Base-by-base conservation (phyloP, 352 stramenopile genomes). In the Phytophthora sp. region DNA sequence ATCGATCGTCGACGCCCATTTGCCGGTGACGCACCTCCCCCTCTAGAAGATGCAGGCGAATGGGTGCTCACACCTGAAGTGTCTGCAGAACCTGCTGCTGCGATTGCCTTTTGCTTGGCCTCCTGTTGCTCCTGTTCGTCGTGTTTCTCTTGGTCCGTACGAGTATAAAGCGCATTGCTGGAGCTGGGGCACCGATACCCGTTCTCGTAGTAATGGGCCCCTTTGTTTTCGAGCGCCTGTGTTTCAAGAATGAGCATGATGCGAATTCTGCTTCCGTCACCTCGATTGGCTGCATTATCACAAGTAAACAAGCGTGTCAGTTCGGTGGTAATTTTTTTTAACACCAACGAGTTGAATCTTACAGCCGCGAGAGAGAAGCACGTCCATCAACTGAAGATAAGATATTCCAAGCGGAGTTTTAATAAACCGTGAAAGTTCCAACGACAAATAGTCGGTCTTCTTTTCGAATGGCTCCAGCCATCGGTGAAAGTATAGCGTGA, bases 221-320 rank as follows among this genome's bases (percentile, higher is more conserved):
- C 86, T 67, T 91, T 91, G 58, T 92, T 77, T 21, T 88, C 77
- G 24, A 95, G 72, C 41, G 81, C 75, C 43, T 89, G 82, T 0
- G 86, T 90, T 60, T 95, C 86, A 24, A 95, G 66, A 44, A 95
- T 67, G 12, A 95, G 69, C 80, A 95, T 83, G 35, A 95, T 59
- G 4, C 53, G 77, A 35, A 74, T 55, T n/a, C 64, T 69, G 10
- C 76, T 74, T 26, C 79, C 81, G 10, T 91, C 71, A 15, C 74
- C 65, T 45, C 74, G 71, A 27, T 87, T 69, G 15, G 79, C 81
- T 91, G 31, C 17, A 21, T 24, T 11, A 52, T 20, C 17, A 52
- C 30, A 55, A 45, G 34, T 9, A 56, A 41, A 30, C 48, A n/a
- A 17, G 24, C 46, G 43, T 48, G 43, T 62, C 35, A 62, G 27